Percentiles rank a stretch among this genome's conserved stretches.
Evolutionary conservation across 257 asterid genomes (phyloP).

Genomic region (Solanum rostratum): DNA sequence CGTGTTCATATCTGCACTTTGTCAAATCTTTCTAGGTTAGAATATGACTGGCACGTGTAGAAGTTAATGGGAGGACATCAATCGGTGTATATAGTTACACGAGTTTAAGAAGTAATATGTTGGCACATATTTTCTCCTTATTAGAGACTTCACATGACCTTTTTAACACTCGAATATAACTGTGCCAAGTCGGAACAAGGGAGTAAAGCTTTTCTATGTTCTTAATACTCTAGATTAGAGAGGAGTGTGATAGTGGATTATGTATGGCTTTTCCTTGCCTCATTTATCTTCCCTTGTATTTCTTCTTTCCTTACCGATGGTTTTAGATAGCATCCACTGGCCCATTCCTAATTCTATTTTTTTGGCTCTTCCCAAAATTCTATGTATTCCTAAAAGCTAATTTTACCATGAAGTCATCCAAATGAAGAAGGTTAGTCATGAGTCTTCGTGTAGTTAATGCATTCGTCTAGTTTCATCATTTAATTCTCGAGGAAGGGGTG

Average conservation of each 20-base stretch:
- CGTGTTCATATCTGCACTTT: background rate
- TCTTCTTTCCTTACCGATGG: background rate
- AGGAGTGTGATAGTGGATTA: background rate
- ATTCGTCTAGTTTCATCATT: background rate
- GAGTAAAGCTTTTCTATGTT: background rate
- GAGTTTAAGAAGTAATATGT: background rate
- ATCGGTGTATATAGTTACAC: background rate
- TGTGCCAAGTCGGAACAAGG: background rate
- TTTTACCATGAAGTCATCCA: background rate
- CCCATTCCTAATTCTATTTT: background rate
- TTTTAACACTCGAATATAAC: background rate
- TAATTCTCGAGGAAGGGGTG: background rate
- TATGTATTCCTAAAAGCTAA: background rate
- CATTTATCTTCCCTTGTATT: background rate
- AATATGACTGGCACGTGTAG: background rate
- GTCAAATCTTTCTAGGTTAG: background rate
- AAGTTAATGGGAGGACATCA: background rate
- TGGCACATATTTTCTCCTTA: background rate
- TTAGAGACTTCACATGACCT: background rate
- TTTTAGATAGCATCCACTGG: background rate
- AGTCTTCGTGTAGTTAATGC: background rate
- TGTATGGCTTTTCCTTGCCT: background rate
- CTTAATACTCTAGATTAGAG: background rate
- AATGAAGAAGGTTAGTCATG: background rate
- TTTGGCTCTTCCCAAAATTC: background rate